These are phyloP conservation scores for Magnusiomyces sp. DNA, from an alignment of 1,139 yeast species.

Conservation along the genomic window DNA sequence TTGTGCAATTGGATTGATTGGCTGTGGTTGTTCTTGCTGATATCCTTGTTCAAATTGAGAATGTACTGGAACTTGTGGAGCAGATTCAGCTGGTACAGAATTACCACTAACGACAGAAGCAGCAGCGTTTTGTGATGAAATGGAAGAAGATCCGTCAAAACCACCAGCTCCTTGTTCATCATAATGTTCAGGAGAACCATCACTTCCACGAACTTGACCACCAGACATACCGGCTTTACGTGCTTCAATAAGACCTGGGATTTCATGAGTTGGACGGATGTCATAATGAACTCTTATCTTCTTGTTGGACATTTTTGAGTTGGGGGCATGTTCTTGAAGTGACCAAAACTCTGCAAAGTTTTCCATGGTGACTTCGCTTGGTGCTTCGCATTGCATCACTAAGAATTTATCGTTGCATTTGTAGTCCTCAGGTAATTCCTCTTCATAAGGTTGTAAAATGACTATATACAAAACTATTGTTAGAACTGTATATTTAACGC, in stretches of 20 bases:
- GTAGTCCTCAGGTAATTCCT: neutral
- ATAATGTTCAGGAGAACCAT: neutral
- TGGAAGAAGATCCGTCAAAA: no score
- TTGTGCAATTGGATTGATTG: neutral
- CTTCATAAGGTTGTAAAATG: conserved; percentile 6
- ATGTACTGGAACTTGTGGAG: neutral
- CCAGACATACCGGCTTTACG: neutral
- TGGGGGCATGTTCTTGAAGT: neutral
- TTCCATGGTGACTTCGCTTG: neutral
- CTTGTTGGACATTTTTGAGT: neutral
- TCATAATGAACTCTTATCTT: conserved; percentile 3
- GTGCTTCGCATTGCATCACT: conserved; percentile 6
- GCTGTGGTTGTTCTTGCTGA: neutral
- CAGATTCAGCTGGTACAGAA: neutral
- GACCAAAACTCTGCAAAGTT: conserved; percentile 6
- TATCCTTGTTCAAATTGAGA: neutral
- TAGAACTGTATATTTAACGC: neutral
- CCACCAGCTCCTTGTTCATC: neutral
- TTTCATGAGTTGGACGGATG: neutral
- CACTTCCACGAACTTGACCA: neutral
- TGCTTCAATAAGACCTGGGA: neutral
- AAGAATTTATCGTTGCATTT: conserved; percentile 5
- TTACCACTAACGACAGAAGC: no score
- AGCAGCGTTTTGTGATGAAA: neutral
- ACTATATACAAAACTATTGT: neutral